phyloP scores from a whole-genome alignment of 2,329 filamentous ascomycete species.

The Sporothrix brasiliensis region DNA sequence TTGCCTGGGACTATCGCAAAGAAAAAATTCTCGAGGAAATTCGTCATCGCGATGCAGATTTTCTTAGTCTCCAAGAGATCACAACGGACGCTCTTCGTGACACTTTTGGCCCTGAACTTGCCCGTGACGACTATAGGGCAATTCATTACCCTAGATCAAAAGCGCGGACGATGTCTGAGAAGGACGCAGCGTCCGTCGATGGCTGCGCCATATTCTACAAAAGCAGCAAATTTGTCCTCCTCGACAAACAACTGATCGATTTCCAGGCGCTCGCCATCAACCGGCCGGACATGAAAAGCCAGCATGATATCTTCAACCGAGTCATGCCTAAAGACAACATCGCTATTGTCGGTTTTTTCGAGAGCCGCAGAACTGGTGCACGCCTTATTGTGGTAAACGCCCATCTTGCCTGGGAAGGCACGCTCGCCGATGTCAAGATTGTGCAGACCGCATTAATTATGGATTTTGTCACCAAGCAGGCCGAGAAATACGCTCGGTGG shows the following conservation, averaged over 20 bases:
- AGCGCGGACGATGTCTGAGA: constrained; percentile 87
- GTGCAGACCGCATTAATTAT: constrained; percentile 95
- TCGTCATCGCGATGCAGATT: constrained; percentile 76
- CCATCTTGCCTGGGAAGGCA: constrained; percentile 93
- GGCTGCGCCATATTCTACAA: constrained; percentile 96
- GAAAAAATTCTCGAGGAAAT: constrained; percentile 84
- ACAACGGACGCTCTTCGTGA: constrained; percentile 90
- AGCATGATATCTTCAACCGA: constrained; percentile 96
- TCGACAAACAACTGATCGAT: constrained; percentile 93
- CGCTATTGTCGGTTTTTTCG: constrained; percentile 86
- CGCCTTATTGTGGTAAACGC: constrained; percentile 91
- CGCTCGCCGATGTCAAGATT: constrained; percentile 89
- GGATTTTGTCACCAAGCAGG: constrained; percentile 84
- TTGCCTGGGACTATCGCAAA: constrained; percentile 85
- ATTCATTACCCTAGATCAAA: constrained; percentile 90
- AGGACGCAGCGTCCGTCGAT: constrained; percentile 86
- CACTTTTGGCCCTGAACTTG: constrained; percentile 84
- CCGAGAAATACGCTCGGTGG: constrained; percentile 80
- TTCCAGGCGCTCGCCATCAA: constrained; percentile 92
- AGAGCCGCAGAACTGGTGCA: constrained; percentile 87
- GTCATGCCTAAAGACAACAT: constrained; percentile 99
- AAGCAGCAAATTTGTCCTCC: constrained; percentile 80
- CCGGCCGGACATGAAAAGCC: constrained; percentile 93
- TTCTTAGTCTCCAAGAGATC: constrained; percentile 91
- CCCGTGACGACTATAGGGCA: constrained; percentile 87